Conservation (phyloP, 2,329 filamentous ascomycete species). For the Aspergillus sp. region DNA sequence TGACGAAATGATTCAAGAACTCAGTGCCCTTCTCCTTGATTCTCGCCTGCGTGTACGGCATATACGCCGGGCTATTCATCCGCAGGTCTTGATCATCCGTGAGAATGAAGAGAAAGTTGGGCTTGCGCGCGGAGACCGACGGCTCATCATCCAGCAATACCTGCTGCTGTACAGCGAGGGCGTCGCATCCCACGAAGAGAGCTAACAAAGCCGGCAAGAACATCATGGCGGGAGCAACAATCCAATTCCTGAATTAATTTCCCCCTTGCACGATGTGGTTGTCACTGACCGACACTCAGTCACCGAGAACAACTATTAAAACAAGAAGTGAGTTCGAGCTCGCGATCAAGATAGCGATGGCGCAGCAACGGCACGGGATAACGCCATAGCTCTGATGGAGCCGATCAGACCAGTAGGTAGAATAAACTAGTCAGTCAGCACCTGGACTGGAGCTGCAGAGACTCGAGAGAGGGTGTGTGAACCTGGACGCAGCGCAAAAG, state of each 20-base stretch:
- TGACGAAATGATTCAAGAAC: conserved; percentile 66
- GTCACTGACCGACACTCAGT: neutral
- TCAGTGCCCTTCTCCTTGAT: conserved; percentile 60
- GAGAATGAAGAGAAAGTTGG: conserved; percentile 68
- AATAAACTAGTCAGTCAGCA: neutral
- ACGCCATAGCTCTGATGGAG: conserved; percentile 14
- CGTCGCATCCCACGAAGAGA: conserved; percentile 21
- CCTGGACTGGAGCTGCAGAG: too few relatives aligned
- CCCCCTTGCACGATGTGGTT: neutral
- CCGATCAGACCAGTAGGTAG: neutral
- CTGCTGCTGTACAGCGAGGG: conserved; percentile 13
- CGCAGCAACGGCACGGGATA: conserved; percentile 12
- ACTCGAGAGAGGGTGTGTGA: neutral
- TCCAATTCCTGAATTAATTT: neutral
- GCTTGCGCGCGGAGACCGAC: conserved; percentile 21
- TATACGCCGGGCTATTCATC: conserved; percentile 63
- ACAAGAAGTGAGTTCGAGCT: neutral
- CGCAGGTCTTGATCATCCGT: conserved; percentile 69
- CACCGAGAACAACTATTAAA: neutral
- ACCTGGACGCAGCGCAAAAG: neutral
- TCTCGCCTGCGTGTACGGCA: conserved; percentile 59
- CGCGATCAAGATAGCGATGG: neutral
- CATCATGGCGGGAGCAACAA: conserved; percentile 22
- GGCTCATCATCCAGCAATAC: conserved; percentile 15
- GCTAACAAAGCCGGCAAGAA: conserved; percentile 15